Percentiles rank a stretch among this genome's conserved stretches.
Evolutionary conservation across 495 filamentous ascomycete species (phyloP).

Genomic region (Penicillium daleae): DNA sequence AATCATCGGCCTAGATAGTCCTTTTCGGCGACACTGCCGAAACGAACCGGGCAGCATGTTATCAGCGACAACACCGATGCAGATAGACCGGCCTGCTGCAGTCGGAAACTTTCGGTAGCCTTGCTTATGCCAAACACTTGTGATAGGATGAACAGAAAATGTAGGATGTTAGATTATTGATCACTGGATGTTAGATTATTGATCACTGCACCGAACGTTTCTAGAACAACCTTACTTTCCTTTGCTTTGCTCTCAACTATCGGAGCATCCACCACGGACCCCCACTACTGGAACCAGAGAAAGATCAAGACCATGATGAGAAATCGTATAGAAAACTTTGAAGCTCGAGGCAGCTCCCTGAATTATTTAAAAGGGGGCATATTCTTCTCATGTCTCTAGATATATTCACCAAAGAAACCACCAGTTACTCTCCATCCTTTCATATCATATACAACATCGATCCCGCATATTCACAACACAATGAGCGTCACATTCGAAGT

Average conservation of each 20-base stretch:
- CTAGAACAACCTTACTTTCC: slow-evolving; percentile 4
- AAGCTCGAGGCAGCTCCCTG: not conserved
- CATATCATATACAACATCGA: not conserved
- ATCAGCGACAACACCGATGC: not conserved
- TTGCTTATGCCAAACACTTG: not conserved
- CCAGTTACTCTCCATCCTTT: not conserved
- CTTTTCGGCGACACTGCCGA: not conserved
- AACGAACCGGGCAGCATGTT: not conserved
- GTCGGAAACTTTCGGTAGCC: not conserved
- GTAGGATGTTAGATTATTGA: not conserved
- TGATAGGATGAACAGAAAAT: not conserved
- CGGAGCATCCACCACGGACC: not conserved
- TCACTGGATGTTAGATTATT: not conserved
- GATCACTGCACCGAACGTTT: not conserved
- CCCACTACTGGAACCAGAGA: not conserved
- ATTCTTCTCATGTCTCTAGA: not conserved
- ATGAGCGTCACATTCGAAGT: slow-evolving; percentile 41
- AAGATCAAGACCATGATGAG: not conserved
- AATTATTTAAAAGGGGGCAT: not conserved
- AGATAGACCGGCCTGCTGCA: not conserved
- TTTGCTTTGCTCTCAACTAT: not conserved
- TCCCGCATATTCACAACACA: not conserved
- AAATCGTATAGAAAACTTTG: not conserved
- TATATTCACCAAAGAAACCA: not conserved
- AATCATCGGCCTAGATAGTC: not conserved